Percentiles rank a stretch among this genome's conserved stretches.
Conservation (phyloP, 768 basidiomycete genomes). For the Hygrocybe coccinea region DNA sequence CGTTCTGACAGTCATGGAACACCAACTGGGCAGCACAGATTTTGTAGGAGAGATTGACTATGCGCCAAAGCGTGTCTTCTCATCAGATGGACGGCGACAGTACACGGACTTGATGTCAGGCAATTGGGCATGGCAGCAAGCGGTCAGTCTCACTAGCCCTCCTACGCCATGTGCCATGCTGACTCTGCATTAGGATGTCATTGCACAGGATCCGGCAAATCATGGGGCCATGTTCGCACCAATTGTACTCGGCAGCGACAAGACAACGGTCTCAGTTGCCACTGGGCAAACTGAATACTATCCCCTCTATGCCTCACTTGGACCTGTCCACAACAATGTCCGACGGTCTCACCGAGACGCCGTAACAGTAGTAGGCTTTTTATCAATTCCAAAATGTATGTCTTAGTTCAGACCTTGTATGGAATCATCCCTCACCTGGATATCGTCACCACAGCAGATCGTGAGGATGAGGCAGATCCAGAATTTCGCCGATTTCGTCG, state of each 20-base stretch:
- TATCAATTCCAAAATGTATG: conserved; percentile 34
- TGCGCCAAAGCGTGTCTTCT: conserved; percentile 15
- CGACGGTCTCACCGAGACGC: conserved; percentile 28
- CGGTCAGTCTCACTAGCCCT: background rate
- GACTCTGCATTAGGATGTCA: conserved; percentile 21
- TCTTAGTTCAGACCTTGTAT: background rate
- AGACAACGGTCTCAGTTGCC: conserved; percentile 39
- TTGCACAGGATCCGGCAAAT: conserved; percentile 19
- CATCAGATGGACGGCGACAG: too few relatives aligned
- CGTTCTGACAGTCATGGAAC: background rate
- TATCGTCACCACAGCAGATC: background rate
- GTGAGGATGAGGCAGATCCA: conserved; percentile 9
- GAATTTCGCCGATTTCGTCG: conserved; percentile 24
- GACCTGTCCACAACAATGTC: conserved; percentile 27
- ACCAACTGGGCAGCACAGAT: conserved; percentile 14
- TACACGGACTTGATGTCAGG: background rate
- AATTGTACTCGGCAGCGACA: conserved; percentile 36
- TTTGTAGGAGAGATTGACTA: conserved; percentile 21
- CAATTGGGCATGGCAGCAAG: background rate
- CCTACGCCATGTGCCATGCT: background rate
- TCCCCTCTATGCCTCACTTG: conserved; percentile 30
- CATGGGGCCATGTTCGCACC: conserved; percentile 29
- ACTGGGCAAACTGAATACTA: conserved; percentile 38
- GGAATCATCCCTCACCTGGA: too few relatives aligned
- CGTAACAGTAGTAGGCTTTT: conserved; percentile 29